Evolutionary conservation across 345 rosid genomes (phyloP), one percentile per base, ranked within the genome.

Genomic region (Excoecaria agallocha): DNA sequence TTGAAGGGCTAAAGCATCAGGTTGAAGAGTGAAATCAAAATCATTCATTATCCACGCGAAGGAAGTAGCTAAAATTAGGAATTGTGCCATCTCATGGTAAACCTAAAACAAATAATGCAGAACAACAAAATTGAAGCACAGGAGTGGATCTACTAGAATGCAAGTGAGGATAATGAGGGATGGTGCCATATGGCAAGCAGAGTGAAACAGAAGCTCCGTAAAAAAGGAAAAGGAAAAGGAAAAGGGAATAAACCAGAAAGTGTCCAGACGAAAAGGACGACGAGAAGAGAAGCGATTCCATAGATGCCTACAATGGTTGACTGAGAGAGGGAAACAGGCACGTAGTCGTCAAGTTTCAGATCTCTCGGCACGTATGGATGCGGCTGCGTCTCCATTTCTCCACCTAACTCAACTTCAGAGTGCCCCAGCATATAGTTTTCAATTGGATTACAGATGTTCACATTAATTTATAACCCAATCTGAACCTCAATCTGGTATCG

Each of bases 331-430:
- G 76, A 63, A 11, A 75, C 77, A 2, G 98, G 91, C 6, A 87
- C 91, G 67, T 84, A 92, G 38, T 84, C 97, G 0, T 84, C 84
- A 9, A 94, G 88, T 46, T 84, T 71, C 70, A 92, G 88, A 88
- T 94, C 98, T 77, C 81, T 84, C 8, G 98, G 97, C 58, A 86
- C 80, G 78, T 92, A 94, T 0, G 98, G 97, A 82, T 94, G 97
- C 69, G 81, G 78, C 46, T 55, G 77, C 20, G 19, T 78, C 68
- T 61, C 49, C 72, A 66, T 75, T 70, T 68, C 58, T 49, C 22
- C 25, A 12, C 20, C 19, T 19, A 1, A 43, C 7, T 56, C 61
- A 30, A 30, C 30, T 30, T 30, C 30, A 30, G 1, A 30, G 1
- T 30, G 30, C 30, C 30, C 30, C 30, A 30, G 30, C 2, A 30